Evolutionary conservation across 345 rosid species (phyloP).

Genomic region (Pistacia integerrima): DNA sequence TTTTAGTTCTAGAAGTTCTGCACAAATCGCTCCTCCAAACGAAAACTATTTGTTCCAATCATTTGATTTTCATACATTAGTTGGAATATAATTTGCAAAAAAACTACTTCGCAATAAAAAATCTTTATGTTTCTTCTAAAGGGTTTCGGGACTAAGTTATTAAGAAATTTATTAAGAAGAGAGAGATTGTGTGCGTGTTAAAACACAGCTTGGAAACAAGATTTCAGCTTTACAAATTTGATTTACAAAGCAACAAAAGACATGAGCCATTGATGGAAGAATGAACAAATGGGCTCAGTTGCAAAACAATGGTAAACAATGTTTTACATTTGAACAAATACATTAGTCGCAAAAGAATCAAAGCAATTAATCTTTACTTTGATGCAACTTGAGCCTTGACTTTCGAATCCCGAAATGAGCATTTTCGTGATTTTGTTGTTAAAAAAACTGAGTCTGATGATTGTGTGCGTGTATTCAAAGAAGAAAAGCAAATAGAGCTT

Average conservation of each 20-base stretch:
- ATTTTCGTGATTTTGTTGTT: background rate
- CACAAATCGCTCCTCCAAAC: background rate
- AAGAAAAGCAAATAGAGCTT: constrained; percentile 76
- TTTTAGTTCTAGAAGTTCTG: background rate
- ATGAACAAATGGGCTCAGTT: constrained; percentile 38
- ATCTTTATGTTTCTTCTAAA: too few relatives aligned
- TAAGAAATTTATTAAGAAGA: background rate
- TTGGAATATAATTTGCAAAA: too few relatives aligned
- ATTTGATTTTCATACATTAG: too few relatives aligned
- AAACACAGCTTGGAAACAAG: background rate
- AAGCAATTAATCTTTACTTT: constrained; percentile 13
- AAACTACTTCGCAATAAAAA: too few relatives aligned
- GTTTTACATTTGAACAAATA: constrained; percentile 27
- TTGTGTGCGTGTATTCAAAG: constrained; percentile 59
- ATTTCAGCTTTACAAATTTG: constrained; percentile 5
- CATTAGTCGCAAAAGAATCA: constrained; percentile 29
- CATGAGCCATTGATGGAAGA: constrained; percentile 24
- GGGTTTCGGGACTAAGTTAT: too few relatives aligned
- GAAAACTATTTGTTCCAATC: too few relatives aligned
- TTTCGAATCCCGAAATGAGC: background rate
- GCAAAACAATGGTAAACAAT: constrained; percentile 40
- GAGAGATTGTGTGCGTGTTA: background rate
- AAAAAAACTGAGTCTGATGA: constrained; percentile 9
- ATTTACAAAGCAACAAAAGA: constrained; percentile 26
- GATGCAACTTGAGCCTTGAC: constrained; percentile 20